A percentile compares a stretch with the other conserved stretches of the same genome.
phyloP scores from a whole-genome alignment of 768 basidiomycete species.

The Paxillus rubicundulus region DNA sequence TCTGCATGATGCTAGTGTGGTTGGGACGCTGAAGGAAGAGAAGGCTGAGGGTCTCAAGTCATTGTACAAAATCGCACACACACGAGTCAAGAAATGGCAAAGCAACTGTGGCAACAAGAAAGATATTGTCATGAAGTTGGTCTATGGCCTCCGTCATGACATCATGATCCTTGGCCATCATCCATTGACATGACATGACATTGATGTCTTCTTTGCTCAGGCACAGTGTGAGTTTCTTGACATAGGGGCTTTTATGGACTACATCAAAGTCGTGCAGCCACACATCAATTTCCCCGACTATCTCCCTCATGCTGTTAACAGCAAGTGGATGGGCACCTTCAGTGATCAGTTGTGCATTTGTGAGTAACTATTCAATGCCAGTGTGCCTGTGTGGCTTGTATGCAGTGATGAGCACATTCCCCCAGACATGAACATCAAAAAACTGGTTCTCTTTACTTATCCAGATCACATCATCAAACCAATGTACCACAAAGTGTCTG shows the following conservation, averaged over 20 bases:
- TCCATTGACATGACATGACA: neutral
- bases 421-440: neutral
- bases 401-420: neutral
- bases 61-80: neutral
- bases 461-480: neutral
- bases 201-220: neutral
- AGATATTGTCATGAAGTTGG: neutral
- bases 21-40: neutral
- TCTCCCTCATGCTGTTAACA: neutral
- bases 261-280: neutral
- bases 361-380: too few species aligned
- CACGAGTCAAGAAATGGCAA: neutral
- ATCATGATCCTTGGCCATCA: neutral
- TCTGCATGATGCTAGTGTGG: neutral
- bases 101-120: neutral
- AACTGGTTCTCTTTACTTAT: neutral
- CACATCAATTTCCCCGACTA: neutral
- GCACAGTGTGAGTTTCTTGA: neutral
- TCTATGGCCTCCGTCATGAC: neutral
- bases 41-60: constrained; percentile 1
- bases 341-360: neutral
- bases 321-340: constrained; percentile 2
- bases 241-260: constrained; percentile 3
- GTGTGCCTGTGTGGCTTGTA: too few species aligned
- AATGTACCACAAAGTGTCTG: neutral